Evolutionary conservation across 495 filamentous ascomycete genomes (phyloP).

Genomic region (Podospora pseudoanserina): DNA sequence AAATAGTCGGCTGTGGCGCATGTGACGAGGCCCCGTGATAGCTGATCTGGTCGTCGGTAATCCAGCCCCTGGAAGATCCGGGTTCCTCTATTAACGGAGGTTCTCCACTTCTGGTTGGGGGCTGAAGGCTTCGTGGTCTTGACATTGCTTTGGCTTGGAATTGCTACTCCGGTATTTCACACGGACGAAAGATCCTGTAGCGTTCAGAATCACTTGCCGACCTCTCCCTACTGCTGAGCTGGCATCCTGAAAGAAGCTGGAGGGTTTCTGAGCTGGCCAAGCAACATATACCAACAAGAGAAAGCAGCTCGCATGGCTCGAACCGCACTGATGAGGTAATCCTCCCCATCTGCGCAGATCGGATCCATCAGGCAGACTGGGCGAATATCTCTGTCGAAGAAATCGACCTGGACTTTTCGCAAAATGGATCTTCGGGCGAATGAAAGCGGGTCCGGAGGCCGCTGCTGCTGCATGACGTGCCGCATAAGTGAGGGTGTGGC

Average conservation of each 20-base stretch:
- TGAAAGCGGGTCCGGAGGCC: constrained; percentile 21
- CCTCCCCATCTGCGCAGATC: constrained; percentile 10
- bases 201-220: neutral
- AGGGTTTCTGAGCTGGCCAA: neutral
- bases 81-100: neutral
- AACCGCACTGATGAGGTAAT: constrained; percentile 11
- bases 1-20: neutral
- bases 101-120: neutral
- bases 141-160: neutral
- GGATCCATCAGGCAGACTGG: constrained; percentile 10
- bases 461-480: constrained; percentile 13
- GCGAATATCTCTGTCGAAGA: neutral
- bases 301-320: neutral
- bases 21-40: neutral
- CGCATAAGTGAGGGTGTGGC: constrained; percentile 17
- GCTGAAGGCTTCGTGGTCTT: neutral
- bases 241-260: neutral
- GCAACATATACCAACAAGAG: neutral
- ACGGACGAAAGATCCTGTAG: neutral
- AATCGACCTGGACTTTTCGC: constrained; percentile 17
- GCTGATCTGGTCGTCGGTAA: neutral
- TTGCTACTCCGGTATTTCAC: neutral
- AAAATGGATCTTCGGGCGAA: constrained; percentile 11
- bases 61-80: neutral
- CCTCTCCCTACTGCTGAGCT: neutral